Evolutionary conservation across 768 basidiomycete species (phyloP), one percentile per base, ranked within the genome.

Genomic region (Artomyces pyxidatus): DNA sequence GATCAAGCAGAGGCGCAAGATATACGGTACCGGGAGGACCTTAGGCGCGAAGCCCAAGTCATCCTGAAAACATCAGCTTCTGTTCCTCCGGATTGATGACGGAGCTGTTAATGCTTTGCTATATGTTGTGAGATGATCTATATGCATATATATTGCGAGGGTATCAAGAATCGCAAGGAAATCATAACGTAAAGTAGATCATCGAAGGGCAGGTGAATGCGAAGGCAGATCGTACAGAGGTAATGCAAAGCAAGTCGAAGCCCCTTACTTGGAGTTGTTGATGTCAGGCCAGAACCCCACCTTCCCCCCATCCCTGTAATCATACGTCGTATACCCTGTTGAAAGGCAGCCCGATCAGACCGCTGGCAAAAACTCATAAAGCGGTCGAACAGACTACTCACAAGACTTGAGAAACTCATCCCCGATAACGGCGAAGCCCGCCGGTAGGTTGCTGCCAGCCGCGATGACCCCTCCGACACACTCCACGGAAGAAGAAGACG

Each of bases 361-460:
- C n/a, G n/a, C n/a, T n/a, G 39, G 35, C 39, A n/a, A 11, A 19
- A 14, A 23, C 27, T 30, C 45, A 26, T 57, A 51, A 42, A 38
- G 3, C 17, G 37, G 23, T 19, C 6, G 37, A 43, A 23, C 7
- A 35, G n/a, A 25, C 39, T 23, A 67, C 78, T 60, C 51, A 80
- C 83, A 85, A 9, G 77, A 81, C 65, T 85, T 85, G 40, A 84
- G 59, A 58, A 85, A 83, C 55, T 72, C 75, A 59, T 75, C 81
- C 1, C 79, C 83, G 46, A 85, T 69, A 61, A 85, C 78, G 12
- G 76, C 74, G 22, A 86, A 65, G 59, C 78, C 67, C 28, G 66
- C 47, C 14, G 79, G 73, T 58, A 81, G 72, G 12, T 68, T 65
- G 50, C 66, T 60, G 8, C 64, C 71, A 1, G 77, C 58, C 0